Evolutionary conservation across 2,329 filamentous ascomycete genomes (phyloP).

Genomic region (Stenocarpella maydis): DNA sequence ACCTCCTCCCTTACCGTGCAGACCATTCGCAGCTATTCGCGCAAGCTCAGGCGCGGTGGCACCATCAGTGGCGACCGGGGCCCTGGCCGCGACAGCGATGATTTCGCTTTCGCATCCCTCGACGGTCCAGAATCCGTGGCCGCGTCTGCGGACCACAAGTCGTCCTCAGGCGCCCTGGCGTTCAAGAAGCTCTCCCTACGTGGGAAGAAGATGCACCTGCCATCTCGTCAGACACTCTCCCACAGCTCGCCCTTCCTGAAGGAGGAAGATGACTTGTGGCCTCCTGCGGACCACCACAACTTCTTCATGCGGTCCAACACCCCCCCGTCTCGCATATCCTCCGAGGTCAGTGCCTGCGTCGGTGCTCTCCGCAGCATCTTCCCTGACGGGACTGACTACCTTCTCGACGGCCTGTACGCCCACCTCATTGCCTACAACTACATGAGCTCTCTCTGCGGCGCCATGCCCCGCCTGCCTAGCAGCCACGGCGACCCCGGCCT

Average conservation of each 20-base stretch:
- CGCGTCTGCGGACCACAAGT: slow-evolving; percentile 16
- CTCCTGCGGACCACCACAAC: slow-evolving; percentile 5
- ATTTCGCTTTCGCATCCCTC: slow-evolving; percentile 35
- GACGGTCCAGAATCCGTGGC: not conserved
- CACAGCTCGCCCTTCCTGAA: slow-evolving; percentile 3
- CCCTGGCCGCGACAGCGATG: slow-evolving; percentile 34
- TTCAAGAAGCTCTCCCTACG: slow-evolving; percentile 30
- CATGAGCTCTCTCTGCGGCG: slow-evolving; percentile 49
- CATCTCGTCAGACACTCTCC: slow-evolving; percentile 13
- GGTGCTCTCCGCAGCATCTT: slow-evolving; percentile 59
- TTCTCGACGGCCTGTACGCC: slow-evolving; percentile 67
- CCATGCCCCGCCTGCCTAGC: slow-evolving; percentile 7
- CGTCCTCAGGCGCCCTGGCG: slow-evolving; percentile 20
- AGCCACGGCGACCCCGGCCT: not conserved
- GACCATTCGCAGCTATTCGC: slow-evolving; percentile 64
- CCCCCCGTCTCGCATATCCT: not conserved
- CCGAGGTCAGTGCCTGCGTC: slow-evolving; percentile 31
- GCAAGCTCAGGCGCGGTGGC: slow-evolving; percentile 55
- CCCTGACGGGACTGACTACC: slow-evolving; percentile 58
- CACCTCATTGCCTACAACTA: slow-evolving; percentile 69
- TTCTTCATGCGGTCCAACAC: slow-evolving; percentile 9
- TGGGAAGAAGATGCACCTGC: slow-evolving; percentile 24
- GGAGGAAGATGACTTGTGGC: slow-evolving; percentile 24
- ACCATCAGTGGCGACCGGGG: slow-evolving; percentile 17
- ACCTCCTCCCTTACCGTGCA: slow-evolving; percentile 64